phyloP scores from a whole-genome alignment of 1,139 yeast species.

The Taphrina communis region DNA sequence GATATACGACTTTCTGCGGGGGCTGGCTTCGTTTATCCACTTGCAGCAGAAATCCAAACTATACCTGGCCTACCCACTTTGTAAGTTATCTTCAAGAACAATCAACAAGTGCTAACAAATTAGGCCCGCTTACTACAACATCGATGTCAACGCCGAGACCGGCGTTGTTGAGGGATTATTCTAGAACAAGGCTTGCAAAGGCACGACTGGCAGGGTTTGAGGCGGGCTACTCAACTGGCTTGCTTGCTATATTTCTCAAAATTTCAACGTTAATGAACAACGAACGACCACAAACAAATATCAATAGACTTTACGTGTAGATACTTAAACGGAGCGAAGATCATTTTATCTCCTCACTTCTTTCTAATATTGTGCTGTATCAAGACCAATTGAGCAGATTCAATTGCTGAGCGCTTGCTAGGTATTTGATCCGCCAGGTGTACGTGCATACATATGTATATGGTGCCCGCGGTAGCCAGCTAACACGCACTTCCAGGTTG shows the following conservation, averaged over 20 bases:
- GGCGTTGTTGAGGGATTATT: conserved; percentile 96
- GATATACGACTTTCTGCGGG: conserved; percentile 95
- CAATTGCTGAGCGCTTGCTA: neutral
- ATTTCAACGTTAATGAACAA: conserved; percentile 11
- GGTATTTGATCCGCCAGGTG: neutral
- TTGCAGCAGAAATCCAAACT: conserved; percentile 96
- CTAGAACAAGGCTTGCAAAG: conserved; percentile 50
- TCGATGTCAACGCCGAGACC: conserved; percentile 80
- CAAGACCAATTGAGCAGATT: no score
- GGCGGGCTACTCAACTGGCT: conserved; percentile 17
- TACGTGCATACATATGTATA: no score
- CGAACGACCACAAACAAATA: neutral
- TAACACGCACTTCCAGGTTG: no score
- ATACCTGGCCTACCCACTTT: conserved; percentile 97
- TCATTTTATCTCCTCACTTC: neutral
- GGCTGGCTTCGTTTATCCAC: conserved; percentile 94
- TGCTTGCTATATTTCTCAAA: neutral
- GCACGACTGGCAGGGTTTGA: neutral
- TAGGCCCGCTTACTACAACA: conserved; percentile 89
- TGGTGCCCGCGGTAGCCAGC: no score
- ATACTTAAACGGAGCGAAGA: neutral
- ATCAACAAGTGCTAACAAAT: neutral
- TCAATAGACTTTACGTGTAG: neutral
- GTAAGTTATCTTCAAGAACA: conserved; percentile 3
- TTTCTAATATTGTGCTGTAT: no score